Evolutionary conservation across 1,139 yeast species (phyloP).

Genomic region (Hyphopichia khmerensis): DNA sequence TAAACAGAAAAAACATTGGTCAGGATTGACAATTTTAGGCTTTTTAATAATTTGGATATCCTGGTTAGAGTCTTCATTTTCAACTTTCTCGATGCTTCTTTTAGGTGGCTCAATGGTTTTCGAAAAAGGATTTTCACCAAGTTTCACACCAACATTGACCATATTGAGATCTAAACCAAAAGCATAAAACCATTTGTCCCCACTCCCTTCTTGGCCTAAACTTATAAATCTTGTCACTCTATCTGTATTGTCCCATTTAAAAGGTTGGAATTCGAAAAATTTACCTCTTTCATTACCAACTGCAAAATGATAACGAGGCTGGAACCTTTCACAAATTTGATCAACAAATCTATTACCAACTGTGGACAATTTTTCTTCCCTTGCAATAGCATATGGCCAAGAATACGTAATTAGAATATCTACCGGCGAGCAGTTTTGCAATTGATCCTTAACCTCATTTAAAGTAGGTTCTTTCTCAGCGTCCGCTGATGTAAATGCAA

Average conservation of each 20-base stretch:
- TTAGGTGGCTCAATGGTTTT: not conserved
- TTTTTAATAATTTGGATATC: constrained; percentile 16
- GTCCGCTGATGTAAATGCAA: constrained; percentile 45
- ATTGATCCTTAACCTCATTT: constrained; percentile 13
- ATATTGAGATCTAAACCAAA: constrained; percentile 38
- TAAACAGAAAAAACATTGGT: constrained; percentile 77
- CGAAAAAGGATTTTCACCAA: constrained; percentile 1
- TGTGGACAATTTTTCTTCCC: constrained; percentile 30
- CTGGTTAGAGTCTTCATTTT: constrained; percentile 7
- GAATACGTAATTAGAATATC: constrained; percentile 59
- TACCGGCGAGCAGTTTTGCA: constrained; percentile 16
- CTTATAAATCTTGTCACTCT: constrained; percentile 60
- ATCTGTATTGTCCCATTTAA: constrained; percentile 46
- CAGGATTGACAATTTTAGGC: constrained; percentile 47
- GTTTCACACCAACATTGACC: not conserved
- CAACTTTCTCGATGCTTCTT: not conserved
- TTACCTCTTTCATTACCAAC: constrained; percentile 49
- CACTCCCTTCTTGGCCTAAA: constrained; percentile 56
- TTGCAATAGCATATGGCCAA: constrained; percentile 59
- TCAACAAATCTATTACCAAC: constrained; percentile 47
- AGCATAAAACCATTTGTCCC: constrained; percentile 73
- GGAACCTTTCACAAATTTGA: constrained; percentile 35
- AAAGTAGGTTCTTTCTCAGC: constrained; percentile 17
- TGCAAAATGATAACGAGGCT: constrained; percentile 68
- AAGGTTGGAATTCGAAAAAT: constrained; percentile 59